Evolutionary conservation across 2,329 filamentous ascomycete species (phyloP), one percentile per base, ranked within the genome.

Genomic region (Epicoccum sorghinum): DNA sequence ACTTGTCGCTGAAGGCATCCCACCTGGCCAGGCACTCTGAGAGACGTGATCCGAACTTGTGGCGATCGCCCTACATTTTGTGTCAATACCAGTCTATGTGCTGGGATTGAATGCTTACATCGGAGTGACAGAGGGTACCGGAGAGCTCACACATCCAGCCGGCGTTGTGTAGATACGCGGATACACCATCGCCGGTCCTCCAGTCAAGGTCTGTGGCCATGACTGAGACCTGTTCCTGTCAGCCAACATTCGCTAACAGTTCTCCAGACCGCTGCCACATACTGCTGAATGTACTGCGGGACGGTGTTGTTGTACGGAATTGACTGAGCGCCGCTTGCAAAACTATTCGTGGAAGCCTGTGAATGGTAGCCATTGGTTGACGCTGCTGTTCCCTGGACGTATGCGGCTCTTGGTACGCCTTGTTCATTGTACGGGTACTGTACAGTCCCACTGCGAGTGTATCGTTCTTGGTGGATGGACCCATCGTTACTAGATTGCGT

Each of bases 221-320:
- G 22, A 24, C n/a, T 24, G 33, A 2, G 44, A 4, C n/a, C 50
- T 53, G 13, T 18, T 5, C 10, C 9, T 33, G 18, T 53, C 38
- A 53, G 43, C 10, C 25, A 38, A 18, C 9, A 9, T 2, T 4
- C n/a, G 12, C 4, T 12, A 8, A 10, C 4, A 4, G 14, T 13
- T 6, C 5, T 33, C 10, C 38, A 22, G 10, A 14, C 3, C 13
- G 6, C 18, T n/a, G 9, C 35, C 9, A 48, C 52, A n/a, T 37
- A 55, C 52, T 36, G 46, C 3, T 36, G 35, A 35, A 4, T 23
- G 18, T 49, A 42, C 13, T 49, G 52, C 18, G 29, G 7, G 3
- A 29, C n/a, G 8, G 30, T 6, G 7, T 25, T 23, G 23, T 12
- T 29, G 46, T 49, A 55, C 14, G 36, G 3, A 12, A 3, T 7